Conservation (phyloP, 2,329 filamentous ascomycete genomes). For the Colletotrichum sp. region DNA sequence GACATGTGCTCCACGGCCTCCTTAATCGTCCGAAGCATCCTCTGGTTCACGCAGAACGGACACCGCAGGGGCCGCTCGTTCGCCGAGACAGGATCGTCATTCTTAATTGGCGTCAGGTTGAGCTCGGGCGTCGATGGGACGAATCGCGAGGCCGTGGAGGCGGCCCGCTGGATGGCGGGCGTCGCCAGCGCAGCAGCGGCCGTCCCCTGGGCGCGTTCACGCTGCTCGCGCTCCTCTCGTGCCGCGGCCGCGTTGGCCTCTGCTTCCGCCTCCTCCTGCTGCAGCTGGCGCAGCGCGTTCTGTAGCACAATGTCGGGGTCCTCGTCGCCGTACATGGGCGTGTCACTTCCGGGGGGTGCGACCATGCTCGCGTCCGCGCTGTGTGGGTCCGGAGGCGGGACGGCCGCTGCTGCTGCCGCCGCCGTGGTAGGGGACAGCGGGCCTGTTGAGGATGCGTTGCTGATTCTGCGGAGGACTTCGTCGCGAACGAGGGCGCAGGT, state of each 20-base stretch:
- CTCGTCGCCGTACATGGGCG: constrained; percentile 53
- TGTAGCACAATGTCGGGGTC: constrained; percentile 64
- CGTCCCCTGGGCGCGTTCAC: constrained; percentile 30
- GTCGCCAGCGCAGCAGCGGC: constrained; percentile 29
- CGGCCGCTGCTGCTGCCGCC: constrained; percentile 10
- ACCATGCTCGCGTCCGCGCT: constrained; percentile 21
- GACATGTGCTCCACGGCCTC: constrained; percentile 68
- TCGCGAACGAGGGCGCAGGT: constrained; percentile 64
- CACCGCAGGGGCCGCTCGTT: constrained; percentile 59
- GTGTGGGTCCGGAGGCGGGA: constrained; percentile 20
- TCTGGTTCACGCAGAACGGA: constrained; percentile 66
- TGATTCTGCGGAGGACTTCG: constrained; percentile 53
- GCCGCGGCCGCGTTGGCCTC: constrained; percentile 62
- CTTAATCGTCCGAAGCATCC: constrained; percentile 65
- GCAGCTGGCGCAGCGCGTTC: constrained; percentile 62
- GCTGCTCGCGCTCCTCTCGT: constrained; percentile 50
- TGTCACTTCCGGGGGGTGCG: constrained; percentile 55
- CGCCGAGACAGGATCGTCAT: constrained; percentile 49
- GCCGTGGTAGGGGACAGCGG: constrained; percentile 1
- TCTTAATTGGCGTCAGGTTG: constrained; percentile 60
- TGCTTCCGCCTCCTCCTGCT: constrained; percentile 63
- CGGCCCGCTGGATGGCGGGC: constrained; percentile 25
- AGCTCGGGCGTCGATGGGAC: constrained; percentile 41
- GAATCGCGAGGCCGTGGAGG: constrained; percentile 18
- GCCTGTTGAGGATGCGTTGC: constrained; percentile 11